Evolutionary conservation across 345 rosid species (phyloP).

Genomic region (Linum usitatissimum): DNA sequence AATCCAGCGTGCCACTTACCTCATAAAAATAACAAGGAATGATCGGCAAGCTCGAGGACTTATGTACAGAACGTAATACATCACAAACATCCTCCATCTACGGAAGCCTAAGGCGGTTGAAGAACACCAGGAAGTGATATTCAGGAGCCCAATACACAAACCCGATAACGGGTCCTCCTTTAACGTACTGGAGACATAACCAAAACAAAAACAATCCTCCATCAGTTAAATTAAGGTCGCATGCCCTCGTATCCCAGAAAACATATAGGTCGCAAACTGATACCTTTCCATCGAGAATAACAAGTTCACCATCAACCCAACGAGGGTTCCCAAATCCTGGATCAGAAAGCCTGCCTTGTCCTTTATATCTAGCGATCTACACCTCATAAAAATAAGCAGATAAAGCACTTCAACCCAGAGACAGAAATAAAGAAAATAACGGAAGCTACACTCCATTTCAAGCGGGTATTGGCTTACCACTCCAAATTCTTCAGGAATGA

Average conservation of each 20-base stretch:
- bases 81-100: slow-evolving; percentile 18
- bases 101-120: slow-evolving; percentile 73
- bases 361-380: slow-evolving; percentile 88
- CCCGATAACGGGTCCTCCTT: slow-evolving; percentile 95
- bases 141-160: slow-evolving; percentile 95
- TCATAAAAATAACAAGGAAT: slow-evolving; percentile 11
- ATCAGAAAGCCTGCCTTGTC: slow-evolving; percentile 92
- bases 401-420: slow-evolving; percentile 7
- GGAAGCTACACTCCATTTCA: slow-evolving; percentile 5
- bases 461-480: slow-evolving; percentile 40
- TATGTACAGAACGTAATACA: slow-evolving; percentile 16
- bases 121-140: slow-evolving; percentile 87
- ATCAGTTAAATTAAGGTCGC: neutral
- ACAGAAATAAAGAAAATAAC: slow-evolving; percentile 1
- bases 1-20: slow-evolving; percentile 16
- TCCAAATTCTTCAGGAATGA: slow-evolving; percentile 96
- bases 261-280: neutral
- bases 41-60: slow-evolving; percentile 12
- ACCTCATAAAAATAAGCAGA: slow-evolving; percentile 8
- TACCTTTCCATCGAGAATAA: slow-evolving; percentile 94
- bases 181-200: slow-evolving; percentile 49
- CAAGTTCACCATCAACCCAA: slow-evolving; percentile 99
- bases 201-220: neutral
- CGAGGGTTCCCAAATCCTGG: slow-evolving; percentile 77
- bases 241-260: neutral